Evolutionary conservation across 768 basidiomycete genomes (phyloP).

Genomic region (Myochromella boudieri): DNA sequence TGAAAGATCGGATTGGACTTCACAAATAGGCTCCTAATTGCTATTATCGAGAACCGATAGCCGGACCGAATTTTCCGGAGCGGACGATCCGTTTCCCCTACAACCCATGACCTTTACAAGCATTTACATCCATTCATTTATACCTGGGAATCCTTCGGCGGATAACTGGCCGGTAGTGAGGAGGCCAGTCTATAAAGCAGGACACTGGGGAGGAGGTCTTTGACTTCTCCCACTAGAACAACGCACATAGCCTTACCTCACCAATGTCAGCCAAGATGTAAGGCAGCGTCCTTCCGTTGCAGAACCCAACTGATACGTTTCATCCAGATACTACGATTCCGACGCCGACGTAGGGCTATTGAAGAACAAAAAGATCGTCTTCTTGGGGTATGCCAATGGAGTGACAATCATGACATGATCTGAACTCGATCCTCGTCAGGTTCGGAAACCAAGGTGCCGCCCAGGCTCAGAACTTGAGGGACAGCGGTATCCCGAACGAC

Average conservation of each 20-base stretch:
- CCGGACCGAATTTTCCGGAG: too few species aligned
- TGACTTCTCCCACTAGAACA: neutral
- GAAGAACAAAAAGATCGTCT: slow-evolving; percentile 53
- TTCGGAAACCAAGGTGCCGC: slow-evolving; percentile 70
- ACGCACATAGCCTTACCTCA: neutral
- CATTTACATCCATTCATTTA: too few species aligned
- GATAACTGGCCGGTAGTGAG: too few species aligned
- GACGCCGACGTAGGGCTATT: slow-evolving; percentile 55
- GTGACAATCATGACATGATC: neutral
- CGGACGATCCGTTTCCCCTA: too few species aligned
- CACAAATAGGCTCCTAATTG: too few species aligned
- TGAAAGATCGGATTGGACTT: too few species aligned
- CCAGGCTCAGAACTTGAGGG: slow-evolving; percentile 66
- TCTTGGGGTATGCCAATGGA: slow-evolving; percentile 51
- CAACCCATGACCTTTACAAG: neutral
- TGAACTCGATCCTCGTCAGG: slow-evolving; percentile 24
- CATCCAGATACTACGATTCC: slow-evolving; percentile 54
- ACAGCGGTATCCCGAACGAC: slow-evolving; percentile 61
- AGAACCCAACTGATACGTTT: neutral
- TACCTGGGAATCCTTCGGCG: too few species aligned
- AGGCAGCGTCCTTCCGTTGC: slow-evolving; percentile 15
- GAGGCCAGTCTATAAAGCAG: too few species aligned
- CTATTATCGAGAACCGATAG: too few species aligned
- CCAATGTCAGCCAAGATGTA: slow-evolving; percentile 57
- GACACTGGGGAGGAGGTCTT: too few species aligned